Percentiles rank a stretch among this genome's conserved stretches.
These are phyloP conservation scores for Mucor piriformis DNA, from an alignment of 371 early-diverging fungal genomes.

Conservation along the genomic window DNA sequence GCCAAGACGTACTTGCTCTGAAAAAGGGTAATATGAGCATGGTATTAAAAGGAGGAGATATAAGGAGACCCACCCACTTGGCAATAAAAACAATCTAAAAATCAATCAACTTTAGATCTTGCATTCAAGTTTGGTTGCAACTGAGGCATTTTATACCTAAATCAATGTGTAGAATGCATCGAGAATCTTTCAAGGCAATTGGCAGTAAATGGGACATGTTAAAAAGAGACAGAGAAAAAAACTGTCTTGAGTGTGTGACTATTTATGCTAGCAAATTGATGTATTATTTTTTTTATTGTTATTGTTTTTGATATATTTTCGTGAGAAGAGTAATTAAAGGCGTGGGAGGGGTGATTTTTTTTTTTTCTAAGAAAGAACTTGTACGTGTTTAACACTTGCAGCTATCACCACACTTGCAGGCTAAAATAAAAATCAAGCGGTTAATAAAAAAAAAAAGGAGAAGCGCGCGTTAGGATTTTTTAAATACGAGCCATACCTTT, in stretches of 20 bases:
- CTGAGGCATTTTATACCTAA: constrained; percentile 44
- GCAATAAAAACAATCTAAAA: constrained; percentile 73
- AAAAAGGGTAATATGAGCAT: not conserved
- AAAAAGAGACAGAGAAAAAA: not conserved
- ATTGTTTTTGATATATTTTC: constrained; percentile 3
- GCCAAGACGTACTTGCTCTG: constrained; percentile 78
- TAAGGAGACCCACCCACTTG: constrained; percentile 62
- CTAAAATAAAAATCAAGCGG: constrained; percentile 1
- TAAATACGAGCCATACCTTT: constrained; percentile 17
- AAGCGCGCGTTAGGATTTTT: not conserved
- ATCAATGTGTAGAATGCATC: constrained; percentile 67
- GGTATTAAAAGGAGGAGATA: not conserved
- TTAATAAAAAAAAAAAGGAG: constrained; percentile 4
- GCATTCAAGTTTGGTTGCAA: too few species aligned
- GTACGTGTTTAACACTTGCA: constrained; percentile 7
- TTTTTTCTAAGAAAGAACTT: not conserved
- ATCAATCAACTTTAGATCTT: not conserved
- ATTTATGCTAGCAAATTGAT: too few species aligned
- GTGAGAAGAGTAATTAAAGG: not conserved
- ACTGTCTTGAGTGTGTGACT: not conserved
- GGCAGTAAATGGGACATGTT: constrained; percentile 27
- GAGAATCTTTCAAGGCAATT: constrained; percentile 51
- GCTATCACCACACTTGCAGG: constrained; percentile 6
- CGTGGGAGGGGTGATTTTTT: not conserved
- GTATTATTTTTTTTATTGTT: constrained; percentile 4